A percentile compares a stretch with the other conserved stretches of the same genome.
Conservation (phyloP, 2,329 filamentous ascomycete species). For the Diaporthe caulivora region DNA sequence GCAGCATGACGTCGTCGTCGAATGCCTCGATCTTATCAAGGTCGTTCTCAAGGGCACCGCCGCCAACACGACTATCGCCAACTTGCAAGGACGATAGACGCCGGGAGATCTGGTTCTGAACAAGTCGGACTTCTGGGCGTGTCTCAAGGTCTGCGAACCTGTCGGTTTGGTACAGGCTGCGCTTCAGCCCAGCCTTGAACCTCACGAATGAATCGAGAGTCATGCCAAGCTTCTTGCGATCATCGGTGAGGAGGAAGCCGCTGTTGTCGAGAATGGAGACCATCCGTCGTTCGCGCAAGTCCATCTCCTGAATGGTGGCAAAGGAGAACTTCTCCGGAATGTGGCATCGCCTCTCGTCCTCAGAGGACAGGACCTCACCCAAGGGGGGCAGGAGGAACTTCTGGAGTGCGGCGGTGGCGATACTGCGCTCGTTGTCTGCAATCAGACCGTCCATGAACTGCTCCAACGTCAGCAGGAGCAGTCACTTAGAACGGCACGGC, state of each 20-base stretch:
- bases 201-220: constrained; percentile 5
- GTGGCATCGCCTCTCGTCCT: constrained; percentile 18
- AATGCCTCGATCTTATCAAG: not conserved
- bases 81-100: not conserved
- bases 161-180: constrained; percentile 30
- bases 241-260: constrained; percentile 33
- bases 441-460: constrained; percentile 23
- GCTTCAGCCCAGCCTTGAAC: constrained; percentile 35
- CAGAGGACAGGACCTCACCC: constrained; percentile 32
- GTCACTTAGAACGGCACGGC: not conserved
- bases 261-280: constrained; percentile 33
- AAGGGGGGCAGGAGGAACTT: constrained; percentile 5
- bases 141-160: constrained; percentile 28
- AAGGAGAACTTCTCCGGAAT: constrained; percentile 29
- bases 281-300: constrained; percentile 34
- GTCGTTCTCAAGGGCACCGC: not conserved
- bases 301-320: constrained; percentile 31
- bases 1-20: not conserved
- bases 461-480: not conserved
- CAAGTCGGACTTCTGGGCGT: not conserved
- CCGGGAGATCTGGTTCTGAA: not conserved
- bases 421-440: constrained; percentile 24
- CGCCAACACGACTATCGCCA: not conserved
- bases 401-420: constrained; percentile 30
- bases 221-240: constrained; percentile 18